Conservation (phyloP, 2,329 filamentous ascomycete species). For the Cytospora piceicola region DNA sequence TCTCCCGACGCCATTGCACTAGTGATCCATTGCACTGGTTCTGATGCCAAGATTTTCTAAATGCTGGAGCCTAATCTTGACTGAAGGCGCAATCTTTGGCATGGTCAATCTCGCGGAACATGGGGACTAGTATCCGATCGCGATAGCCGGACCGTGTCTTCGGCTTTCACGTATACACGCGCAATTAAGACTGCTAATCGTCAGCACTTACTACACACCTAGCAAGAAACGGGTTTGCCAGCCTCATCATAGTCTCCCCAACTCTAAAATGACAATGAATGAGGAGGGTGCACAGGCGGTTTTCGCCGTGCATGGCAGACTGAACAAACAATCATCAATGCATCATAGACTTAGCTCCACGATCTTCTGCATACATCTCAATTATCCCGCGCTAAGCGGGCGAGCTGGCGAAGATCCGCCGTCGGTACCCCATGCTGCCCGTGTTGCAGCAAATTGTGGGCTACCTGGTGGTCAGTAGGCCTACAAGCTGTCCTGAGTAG, state of each 20-base stretch:
- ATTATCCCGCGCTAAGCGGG: constrained; percentile 13
- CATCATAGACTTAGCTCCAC: constrained; percentile 14
- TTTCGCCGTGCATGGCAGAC: constrained; percentile 20
- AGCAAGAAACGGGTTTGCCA: background rate
- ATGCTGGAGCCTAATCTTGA: background rate
- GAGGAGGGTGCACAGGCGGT: constrained; percentile 14
- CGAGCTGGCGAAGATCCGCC: constrained; percentile 17
- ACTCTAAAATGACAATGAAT: constrained; percentile 7
- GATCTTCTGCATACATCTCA: constrained; percentile 6
- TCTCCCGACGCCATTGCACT: constrained; percentile 18
- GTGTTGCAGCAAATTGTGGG: constrained; percentile 9
- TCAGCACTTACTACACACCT: constrained; percentile 12
- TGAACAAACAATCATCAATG: constrained; percentile 21
- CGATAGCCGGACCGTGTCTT: constrained; percentile 6
- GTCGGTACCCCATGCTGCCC: background rate
- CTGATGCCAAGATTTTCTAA: constrained; percentile 20
- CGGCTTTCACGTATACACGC: background rate
- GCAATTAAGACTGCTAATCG: constrained; percentile 16
- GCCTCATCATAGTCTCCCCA: background rate
- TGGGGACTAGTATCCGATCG: constrained; percentile 2
- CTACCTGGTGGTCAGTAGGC: background rate
- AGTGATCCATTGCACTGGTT: constrained; percentile 28
- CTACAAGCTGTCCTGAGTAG: background rate
- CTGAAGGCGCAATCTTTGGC: constrained; percentile 1
- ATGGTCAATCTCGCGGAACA: constrained; percentile 18